Base-by-base conservation (phyloP, 139 green algal genomes). In the Gonium pectorale region DNA sequence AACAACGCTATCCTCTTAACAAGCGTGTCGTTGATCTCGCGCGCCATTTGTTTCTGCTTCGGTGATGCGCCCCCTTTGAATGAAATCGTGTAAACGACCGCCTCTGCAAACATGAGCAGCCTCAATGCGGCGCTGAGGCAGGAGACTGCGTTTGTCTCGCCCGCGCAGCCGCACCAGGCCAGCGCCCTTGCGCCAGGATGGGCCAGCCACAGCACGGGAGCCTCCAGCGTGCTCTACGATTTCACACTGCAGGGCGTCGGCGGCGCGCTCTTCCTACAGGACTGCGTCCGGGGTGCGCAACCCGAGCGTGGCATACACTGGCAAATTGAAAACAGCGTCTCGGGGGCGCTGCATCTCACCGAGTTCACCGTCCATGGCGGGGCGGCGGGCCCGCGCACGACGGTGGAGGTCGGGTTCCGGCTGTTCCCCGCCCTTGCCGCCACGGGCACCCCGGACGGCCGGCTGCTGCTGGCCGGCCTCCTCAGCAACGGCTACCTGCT, bases 321-420 rank as follows among this genome's bases (percentile, higher is more conserved):
- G 86, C 86, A 90, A 74, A 81, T 90, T 26, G 86, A 90, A n/a
- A 90, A 90, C 62, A 79, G 79, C 26, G 52, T 51, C 29, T 60
- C 86, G 13, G 72, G 86, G 3, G 60, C 79, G 5, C 64, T 90
- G 26, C 71, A 87, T 33, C 70, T 87, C 11, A 72, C 54, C 19
- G 72, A 79, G n/a, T 83, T 86, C 40, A 83, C 63, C 3, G n/a
- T 79, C 31, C 59, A 63, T 67, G 60, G 71, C 13, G 74, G 82
- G 21, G 54, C 69, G 29, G 2, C 38, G 3, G 68, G 41, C 2
- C 69, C 69, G 9, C 68, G 69, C 60, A 59, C 51, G 17, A 81
- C 67, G 19, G 54, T 88, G 64, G 72, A 75, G 26, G 56, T 75
- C 17, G 37, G 41, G 5, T 74, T 38, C 60, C 79, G 84, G 70